Evolutionary conservation across 441 rosid species (phyloP).

Genomic region (Populus trichocarpa): DNA sequence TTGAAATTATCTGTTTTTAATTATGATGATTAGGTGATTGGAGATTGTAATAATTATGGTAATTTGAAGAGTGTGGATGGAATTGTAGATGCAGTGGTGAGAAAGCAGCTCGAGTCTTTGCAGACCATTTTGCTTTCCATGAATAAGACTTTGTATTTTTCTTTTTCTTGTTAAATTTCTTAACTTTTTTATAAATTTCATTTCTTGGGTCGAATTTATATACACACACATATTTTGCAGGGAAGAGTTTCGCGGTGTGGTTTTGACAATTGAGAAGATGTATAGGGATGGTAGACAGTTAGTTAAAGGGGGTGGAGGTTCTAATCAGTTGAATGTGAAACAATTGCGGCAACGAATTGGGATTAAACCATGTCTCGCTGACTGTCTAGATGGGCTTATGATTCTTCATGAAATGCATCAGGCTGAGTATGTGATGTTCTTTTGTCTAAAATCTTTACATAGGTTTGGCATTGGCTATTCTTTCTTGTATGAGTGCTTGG

Average conservation of each 20-base stretch:
- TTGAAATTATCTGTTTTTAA: neutral
- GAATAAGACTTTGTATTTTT: conserved; percentile 37
- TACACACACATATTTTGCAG: conserved; percentile 21
- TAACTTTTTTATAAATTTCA: neutral
- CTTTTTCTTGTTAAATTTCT: neutral
- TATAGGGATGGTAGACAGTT: conserved; percentile 50
- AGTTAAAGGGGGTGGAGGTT: conserved; percentile 38
- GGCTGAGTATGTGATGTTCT: conserved; percentile 48
- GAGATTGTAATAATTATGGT: conserved; percentile 49
- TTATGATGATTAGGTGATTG: conserved; percentile 32
- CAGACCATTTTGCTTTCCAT: conserved; percentile 44
- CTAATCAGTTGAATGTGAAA: conserved; percentile 36
- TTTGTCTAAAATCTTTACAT: neutral
- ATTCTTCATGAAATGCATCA: conserved; percentile 63
- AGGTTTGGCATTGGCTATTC: neutral
- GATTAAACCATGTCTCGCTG: conserved; percentile 55
- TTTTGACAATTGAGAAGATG: conserved; percentile 54
- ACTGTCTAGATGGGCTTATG: conserved; percentile 74
- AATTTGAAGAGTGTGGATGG: conserved; percentile 48
- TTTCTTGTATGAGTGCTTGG: neutral
- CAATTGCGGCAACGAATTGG: conserved; percentile 59
- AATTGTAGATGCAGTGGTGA: conserved; percentile 49
- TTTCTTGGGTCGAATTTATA: neutral
- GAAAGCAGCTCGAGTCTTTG: conserved; percentile 56
- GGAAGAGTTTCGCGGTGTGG: conserved; percentile 57